Evolutionary conservation across 2,329 filamentous ascomycete species (phyloP).

Genomic region (Myriosclerotinia duriaeana): DNA sequence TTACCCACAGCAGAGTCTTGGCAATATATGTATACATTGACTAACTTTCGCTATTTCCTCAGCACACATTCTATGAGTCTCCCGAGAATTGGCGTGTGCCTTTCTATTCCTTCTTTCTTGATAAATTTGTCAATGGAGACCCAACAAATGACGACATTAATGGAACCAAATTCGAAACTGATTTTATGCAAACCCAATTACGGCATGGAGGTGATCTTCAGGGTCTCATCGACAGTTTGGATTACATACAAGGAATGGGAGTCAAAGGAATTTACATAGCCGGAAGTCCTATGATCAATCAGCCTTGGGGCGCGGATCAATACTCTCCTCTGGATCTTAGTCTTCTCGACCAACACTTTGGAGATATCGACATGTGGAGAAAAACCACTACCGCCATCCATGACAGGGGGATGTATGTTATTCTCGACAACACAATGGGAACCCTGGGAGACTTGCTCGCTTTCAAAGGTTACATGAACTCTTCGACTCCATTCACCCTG

Average conservation of each 20-base stretch:
- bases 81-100: conserved; percentile 65
- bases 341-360: conserved; percentile 62
- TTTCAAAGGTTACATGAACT: conserved; percentile 60
- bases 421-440: conserved; percentile 60
- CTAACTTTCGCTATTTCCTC: background rate
- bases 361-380: conserved; percentile 58
- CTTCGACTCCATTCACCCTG: conserved; percentile 53
- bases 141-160: conserved; percentile 64
- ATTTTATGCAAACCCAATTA: conserved; percentile 59
- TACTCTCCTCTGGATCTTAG: conserved; percentile 62
- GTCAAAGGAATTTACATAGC: conserved; percentile 57
- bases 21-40: background rate
- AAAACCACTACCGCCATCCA: conserved; percentile 60
- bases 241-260: conserved; percentile 65
- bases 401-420: conserved; percentile 60
- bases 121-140: conserved; percentile 61
- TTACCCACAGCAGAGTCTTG: background rate
- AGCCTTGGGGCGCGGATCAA: conserved; percentile 62
- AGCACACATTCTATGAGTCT: conserved; percentile 53
- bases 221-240: conserved; percentile 58
- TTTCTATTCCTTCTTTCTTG: conserved; percentile 64
- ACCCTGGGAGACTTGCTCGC: conserved; percentile 64
- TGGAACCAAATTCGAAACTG: conserved; percentile 59
- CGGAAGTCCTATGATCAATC: conserved; percentile 63
- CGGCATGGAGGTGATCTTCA: conserved; percentile 61